Evolutionary conservation across 1,284 basidiomycete species (phyloP).

Genomic region (Fomitopsis palustris): DNA sequence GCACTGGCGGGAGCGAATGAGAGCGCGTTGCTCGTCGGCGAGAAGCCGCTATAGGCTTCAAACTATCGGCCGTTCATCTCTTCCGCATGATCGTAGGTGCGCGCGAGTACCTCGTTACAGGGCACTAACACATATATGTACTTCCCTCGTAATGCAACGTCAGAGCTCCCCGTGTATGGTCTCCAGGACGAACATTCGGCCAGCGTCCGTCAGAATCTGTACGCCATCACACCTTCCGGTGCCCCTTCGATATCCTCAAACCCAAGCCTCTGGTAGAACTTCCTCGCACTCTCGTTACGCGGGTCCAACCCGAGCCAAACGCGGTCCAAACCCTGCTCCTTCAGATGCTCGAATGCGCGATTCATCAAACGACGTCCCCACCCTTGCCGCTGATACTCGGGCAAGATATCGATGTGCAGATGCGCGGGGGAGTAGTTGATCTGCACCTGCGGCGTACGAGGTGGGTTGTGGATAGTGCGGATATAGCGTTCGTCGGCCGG

Average conservation of each 20-base stretch:
- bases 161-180: background rate
- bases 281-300: slow-evolving; percentile 50
- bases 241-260: slow-evolving; percentile 50
- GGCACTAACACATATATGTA: background rate
- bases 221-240: slow-evolving; percentile 41
- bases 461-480: slow-evolving; percentile 46
- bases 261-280: slow-evolving; percentile 55
- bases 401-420: slow-evolving; percentile 64
- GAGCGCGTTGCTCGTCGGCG: background rate
- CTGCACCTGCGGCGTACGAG: slow-evolving; percentile 40
- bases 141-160: background rate
- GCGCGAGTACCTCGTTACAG: background rate
- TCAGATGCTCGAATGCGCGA: slow-evolving; percentile 47
- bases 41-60: background rate
- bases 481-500: slow-evolving; percentile 50
- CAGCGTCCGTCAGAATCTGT: slow-evolving; percentile 43
- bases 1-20: background rate
- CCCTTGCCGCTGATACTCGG: slow-evolving; percentile 55
- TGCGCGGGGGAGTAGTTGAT: slow-evolving; percentile 59
- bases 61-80: background rate
- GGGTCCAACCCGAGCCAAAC: slow-evolving; percentile 63
- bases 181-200: background rate
- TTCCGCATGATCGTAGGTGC: background rate
- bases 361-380: slow-evolving; percentile 60
- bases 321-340: slow-evolving; percentile 39